Evolutionary conservation across 2,329 filamentous ascomycete genomes (phyloP).

Genomic region (Botryotinia calthae): DNA sequence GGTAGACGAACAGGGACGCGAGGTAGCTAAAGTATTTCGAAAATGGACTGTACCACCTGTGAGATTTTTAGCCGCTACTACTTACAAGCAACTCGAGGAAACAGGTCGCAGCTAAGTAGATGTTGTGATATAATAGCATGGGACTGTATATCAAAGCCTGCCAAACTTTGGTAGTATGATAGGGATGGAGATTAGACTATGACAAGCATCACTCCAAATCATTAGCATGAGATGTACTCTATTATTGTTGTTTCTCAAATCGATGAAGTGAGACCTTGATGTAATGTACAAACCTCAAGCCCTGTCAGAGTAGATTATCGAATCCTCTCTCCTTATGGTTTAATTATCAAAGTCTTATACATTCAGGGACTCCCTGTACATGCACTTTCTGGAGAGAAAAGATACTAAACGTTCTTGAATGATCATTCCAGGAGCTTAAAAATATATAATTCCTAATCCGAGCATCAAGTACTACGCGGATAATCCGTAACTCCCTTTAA

Average conservation of each 20-base stretch:
- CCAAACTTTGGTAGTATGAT: background rate
- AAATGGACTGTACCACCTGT: background rate
- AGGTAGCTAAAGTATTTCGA: background rate
- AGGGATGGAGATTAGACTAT: too few species aligned
- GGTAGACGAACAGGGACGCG: background rate
- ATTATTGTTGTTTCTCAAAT: too few species aligned
- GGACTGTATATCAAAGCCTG: background rate
- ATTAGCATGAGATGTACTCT: background rate
- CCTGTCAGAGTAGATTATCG: background rate
- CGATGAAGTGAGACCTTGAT: rapidly evolving
- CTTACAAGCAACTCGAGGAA: background rate
- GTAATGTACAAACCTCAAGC: background rate
- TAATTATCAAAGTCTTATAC: background rate
- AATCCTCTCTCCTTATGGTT: background rate
- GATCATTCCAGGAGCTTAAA: background rate
- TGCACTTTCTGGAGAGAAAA: background rate
- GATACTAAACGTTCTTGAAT: background rate
- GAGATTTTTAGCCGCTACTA: background rate
- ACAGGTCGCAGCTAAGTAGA: background rate
- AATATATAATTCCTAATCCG: background rate
- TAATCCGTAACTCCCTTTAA: background rate
- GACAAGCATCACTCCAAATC: background rate
- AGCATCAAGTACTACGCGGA: background rate
- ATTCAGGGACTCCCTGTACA: too few species aligned
- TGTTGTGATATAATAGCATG: background rate